Conservation (phyloP, 176 grass and related monocot genomes). For the Oryza officinalis region DNA sequence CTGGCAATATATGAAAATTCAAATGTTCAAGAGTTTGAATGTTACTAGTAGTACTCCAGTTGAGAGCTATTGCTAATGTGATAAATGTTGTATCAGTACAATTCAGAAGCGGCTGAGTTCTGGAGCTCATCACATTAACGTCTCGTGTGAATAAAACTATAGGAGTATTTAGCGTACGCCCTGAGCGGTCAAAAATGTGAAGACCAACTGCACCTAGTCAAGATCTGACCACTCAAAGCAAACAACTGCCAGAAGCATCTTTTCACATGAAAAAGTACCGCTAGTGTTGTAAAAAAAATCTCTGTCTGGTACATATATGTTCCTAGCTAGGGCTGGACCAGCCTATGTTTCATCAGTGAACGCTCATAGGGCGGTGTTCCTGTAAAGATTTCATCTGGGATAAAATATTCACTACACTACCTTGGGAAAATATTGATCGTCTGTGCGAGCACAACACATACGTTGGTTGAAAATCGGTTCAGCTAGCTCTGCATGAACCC, state of each 20-base stretch:
- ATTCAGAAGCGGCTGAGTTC: not conserved
- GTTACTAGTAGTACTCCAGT: not conserved
- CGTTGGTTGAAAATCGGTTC: not conserved
- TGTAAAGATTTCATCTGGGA: slow-evolving; percentile 20
- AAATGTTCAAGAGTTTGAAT: not conserved
- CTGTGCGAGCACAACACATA: not conserved
- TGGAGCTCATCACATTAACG: not conserved
- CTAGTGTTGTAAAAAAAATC: slow-evolving; percentile 23
- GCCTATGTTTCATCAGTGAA: slow-evolving; percentile 23
- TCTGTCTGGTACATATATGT: slow-evolving; percentile 17
- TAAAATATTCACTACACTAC: not conserved
- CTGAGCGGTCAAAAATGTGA: slow-evolving; percentile 15
- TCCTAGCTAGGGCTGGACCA: slow-evolving; percentile 33
- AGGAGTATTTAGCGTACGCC: slow-evolving; percentile 13
- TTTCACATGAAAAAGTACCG: slow-evolving; percentile 44
- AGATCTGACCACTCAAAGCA: slow-evolving; percentile 54
- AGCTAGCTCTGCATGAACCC: not conserved
- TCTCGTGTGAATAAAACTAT: slow-evolving; percentile 31
- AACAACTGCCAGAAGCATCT: slow-evolving; percentile 48
- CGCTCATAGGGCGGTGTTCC: not conserved
- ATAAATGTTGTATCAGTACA: not conserved
- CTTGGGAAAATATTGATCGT: not conserved
- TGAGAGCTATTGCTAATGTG: not conserved
- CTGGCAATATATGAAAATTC: not conserved
- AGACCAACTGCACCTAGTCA: slow-evolving; percentile 39